A percentile compares a stretch with the other conserved stretches of the same genome.
These are phyloP conservation scores for Rhipidocladum racemiflorum DNA, from an alignment of 176 grass and related monocot genomes.

Conservation along the genomic window DNA sequence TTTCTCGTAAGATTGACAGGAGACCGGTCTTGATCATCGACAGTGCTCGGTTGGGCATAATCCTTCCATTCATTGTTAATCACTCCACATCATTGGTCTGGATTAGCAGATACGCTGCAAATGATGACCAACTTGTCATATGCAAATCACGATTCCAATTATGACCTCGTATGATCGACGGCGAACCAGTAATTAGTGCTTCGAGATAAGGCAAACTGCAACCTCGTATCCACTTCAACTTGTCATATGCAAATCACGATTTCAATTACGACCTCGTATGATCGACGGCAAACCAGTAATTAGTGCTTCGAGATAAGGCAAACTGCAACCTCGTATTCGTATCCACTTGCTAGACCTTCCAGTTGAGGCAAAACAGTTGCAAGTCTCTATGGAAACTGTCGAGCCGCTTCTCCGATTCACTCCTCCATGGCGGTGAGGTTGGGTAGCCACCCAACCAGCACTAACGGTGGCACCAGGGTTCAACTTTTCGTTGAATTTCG, in stretches of 20 bases:
- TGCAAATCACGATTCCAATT: not conserved
- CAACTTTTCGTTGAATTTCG: no score
- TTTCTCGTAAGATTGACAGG: no score
- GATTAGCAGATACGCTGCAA: not conserved
- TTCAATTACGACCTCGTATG: not conserved
- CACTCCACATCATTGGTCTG: not conserved
- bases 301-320: not conserved
- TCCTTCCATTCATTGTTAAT: constrained; percentile 24
- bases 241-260: not conserved
- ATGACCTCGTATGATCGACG: not conserved
- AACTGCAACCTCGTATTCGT: not conserved
- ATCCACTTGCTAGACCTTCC: not conserved
- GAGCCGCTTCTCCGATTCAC: not conserved
- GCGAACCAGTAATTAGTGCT: not conserved
- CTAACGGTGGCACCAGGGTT: no score
- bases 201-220: not conserved
- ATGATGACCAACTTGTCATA: not conserved
- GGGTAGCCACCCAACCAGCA: not conserved
- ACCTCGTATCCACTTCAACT: not conserved
- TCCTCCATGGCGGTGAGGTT: not conserved
- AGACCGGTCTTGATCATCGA: no score
- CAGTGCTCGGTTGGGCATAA: not conserved
- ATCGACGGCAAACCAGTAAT: not conserved
- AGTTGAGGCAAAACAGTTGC: not conserved
- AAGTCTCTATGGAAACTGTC: not conserved